phyloP scores from a whole-genome alignment of 495 filamentous ascomycete species.

The Aspergillus sclerotiicarbonarius region DNA sequence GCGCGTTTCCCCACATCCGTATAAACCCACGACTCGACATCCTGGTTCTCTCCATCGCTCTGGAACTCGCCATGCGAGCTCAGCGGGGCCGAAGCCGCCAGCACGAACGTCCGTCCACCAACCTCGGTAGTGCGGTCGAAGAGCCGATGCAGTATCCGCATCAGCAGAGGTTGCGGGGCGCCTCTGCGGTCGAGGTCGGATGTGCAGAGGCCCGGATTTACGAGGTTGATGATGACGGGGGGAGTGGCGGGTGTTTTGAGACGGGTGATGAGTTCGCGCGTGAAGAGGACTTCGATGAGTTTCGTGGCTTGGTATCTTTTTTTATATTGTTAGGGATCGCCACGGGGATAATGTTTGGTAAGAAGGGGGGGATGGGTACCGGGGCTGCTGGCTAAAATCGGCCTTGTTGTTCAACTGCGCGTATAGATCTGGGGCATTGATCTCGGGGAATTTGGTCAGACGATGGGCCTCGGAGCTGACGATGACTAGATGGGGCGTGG shows the following conservation, averaged over 20 bases:
- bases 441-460: conserved; percentile 4
- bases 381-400: background rate
- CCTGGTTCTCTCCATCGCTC: conserved; percentile 5
- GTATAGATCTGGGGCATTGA: background rate
- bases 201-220: conserved; percentile 12
- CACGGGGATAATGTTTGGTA: background rate
- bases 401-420: conserved; percentile 12
- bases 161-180: background rate
- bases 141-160: background rate
- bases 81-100: background rate
- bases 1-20: conserved; percentile 22
- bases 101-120: conserved; percentile 5
- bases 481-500: background rate
- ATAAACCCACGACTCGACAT: background rate
- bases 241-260: background rate
- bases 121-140: conserved; percentile 9
- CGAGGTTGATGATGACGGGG: conserved; percentile 9
- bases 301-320: conserved; percentile 10
- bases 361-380: background rate
- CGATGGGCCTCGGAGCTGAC: conserved; percentile 13
- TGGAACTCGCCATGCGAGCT: conserved; percentile 8
- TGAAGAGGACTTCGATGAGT: conserved; percentile 7
- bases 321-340: background rate
- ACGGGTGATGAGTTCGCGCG: conserved; percentile 2
- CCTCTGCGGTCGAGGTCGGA: conserved; percentile 4